These are phyloP conservation scores for Meyerozyma elateridarum DNA, from an alignment of 1,139 yeast species.

Conservation along the genomic window DNA sequence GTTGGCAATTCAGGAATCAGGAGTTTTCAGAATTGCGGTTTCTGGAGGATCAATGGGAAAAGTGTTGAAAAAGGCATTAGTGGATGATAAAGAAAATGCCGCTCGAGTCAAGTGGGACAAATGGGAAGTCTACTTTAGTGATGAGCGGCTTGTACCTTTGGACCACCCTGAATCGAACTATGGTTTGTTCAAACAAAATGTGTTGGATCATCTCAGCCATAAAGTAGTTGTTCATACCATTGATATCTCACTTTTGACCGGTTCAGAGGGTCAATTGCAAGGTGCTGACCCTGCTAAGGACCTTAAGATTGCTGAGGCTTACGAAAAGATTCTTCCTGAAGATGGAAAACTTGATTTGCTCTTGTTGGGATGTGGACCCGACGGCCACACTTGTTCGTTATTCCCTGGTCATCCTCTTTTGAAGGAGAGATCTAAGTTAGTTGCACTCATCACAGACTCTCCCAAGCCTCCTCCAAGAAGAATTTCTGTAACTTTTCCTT, in stretches of 20 bases:
- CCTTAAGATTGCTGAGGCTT: constrained; percentile 45
- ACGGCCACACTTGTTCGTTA: constrained; percentile 75
- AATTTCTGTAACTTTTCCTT: constrained; percentile 67
- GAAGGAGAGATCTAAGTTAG: constrained; percentile 31
- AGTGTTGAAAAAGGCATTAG: constrained; percentile 65
- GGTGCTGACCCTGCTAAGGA: constrained; percentile 38
- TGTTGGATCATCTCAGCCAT: constrained; percentile 47
- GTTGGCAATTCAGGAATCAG: constrained; percentile 36
- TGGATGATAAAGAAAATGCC: constrained; percentile 48
- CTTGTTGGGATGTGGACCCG: constrained; percentile 74
- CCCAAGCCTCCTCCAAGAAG: constrained; percentile 80
- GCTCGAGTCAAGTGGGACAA: constrained; percentile 54
- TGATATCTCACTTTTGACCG: constrained; percentile 43
- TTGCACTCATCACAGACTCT: constrained; percentile 51
- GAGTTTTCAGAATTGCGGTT: constrained; percentile 67
- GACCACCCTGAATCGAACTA: constrained; percentile 65
- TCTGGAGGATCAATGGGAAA: constrained; percentile 90
- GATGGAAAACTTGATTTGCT: constrained; percentile 48
- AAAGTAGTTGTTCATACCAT: constrained; percentile 40
- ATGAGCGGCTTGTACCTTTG: constrained; percentile 68
- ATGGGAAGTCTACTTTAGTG: constrained; percentile 70
- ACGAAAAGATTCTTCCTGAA: constrained; percentile 42
- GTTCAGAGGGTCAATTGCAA: constrained; percentile 39
- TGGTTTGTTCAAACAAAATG: constrained; percentile 56
- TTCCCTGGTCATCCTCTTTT: constrained; percentile 57